Evolutionary conservation across 2,329 filamentous ascomycete species (phyloP).

Genomic region (Colletotrichum musae): DNA sequence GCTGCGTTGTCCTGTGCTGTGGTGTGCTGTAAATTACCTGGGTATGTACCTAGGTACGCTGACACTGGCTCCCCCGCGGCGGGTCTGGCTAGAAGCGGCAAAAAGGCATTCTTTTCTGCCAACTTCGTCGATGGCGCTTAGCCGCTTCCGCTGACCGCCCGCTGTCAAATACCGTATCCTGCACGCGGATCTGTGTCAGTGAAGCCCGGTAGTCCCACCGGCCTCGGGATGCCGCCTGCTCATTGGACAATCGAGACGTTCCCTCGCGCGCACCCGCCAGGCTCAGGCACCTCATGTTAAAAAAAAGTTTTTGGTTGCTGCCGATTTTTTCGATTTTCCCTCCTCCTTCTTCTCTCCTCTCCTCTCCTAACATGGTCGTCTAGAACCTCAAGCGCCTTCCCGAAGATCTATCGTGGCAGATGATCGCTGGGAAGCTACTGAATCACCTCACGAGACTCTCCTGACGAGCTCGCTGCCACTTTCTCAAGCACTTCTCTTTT

Average conservation of each 20-base stretch:
- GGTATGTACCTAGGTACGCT: too few species aligned
- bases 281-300: conserved; percentile 30
- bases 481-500: conserved; percentile 21
- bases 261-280: conserved; percentile 13
- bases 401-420: conserved; percentile 44
- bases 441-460: conserved; percentile 39
- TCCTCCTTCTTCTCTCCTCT: conserved; percentile 39
- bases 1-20: neutral
- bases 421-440: conserved; percentile 44
- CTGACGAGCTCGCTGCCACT: conserved; percentile 39
- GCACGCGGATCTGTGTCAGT: conserved; percentile 36
- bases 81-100: conserved; percentile 38
- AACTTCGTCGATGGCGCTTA: conserved; percentile 20
- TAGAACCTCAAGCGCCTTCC: conserved; percentile 40
- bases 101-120: conserved; percentile 31
- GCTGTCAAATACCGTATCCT: conserved; percentile 28
- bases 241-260: conserved; percentile 37
- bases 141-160: conserved; percentile 22
- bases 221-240: conserved; percentile 32
- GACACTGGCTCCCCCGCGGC: conserved; percentile 18
- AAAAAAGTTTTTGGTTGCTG: conserved; percentile 42
- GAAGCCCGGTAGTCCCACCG: conserved; percentile 18
- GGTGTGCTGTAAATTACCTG: too few species aligned
- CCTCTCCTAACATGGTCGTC: conserved; percentile 40
- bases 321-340: conserved; percentile 19